Evolutionary conservation across 2,329 filamentous ascomycete species (phyloP).

Genomic region (Bipolaris gigantea): DNA sequence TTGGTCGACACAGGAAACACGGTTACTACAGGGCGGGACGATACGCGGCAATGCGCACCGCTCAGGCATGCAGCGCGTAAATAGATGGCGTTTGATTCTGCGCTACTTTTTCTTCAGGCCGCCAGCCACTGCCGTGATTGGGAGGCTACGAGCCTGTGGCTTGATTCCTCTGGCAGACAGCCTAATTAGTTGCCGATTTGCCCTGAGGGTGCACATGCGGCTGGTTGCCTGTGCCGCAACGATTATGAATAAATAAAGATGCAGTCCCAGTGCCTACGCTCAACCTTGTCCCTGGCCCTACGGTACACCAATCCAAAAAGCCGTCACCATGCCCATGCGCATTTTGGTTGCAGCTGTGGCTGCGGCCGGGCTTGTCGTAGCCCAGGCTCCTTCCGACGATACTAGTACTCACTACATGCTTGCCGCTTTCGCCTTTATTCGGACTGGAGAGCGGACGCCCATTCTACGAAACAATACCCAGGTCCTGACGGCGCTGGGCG

Average conservation of each 20-base stretch:
- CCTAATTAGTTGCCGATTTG: constrained; percentile 1
- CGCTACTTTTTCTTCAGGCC: constrained; percentile 2
- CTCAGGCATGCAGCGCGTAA: constrained; percentile 4
- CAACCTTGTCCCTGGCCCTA: constrained; percentile 16
- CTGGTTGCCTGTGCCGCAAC: constrained; percentile 3
- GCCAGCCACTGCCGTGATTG: constrained; percentile 7
- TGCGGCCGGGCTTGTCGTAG: constrained; percentile 27
- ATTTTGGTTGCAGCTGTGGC: constrained; percentile 26
- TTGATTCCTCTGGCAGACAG: constrained; percentile 6
- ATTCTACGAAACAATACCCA: constrained; percentile 31
- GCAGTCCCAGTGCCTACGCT: constrained; percentile 1
- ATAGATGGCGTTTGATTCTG: constrained; percentile 1
- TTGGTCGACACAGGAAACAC: background rate
- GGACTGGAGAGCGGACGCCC: constrained; percentile 60
- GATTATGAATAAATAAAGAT: constrained; percentile 11
- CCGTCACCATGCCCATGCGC: constrained; percentile 32
- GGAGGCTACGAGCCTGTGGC: constrained; percentile 1
- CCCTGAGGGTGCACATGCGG: background rate
- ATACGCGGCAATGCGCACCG: background rate
- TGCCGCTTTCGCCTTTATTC: constrained; percentile 57
- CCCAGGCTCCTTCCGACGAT: constrained; percentile 14
- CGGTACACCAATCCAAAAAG: constrained; percentile 6
- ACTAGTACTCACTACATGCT: constrained; percentile 41
- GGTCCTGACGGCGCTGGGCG: constrained; percentile 57
- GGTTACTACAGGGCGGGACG: background rate